A percentile compares a stretch with the other conserved stretches of the same genome.
Conservation (phyloP, 2,329 filamentous ascomycete species). For the Spiromastix sp. region DNA sequence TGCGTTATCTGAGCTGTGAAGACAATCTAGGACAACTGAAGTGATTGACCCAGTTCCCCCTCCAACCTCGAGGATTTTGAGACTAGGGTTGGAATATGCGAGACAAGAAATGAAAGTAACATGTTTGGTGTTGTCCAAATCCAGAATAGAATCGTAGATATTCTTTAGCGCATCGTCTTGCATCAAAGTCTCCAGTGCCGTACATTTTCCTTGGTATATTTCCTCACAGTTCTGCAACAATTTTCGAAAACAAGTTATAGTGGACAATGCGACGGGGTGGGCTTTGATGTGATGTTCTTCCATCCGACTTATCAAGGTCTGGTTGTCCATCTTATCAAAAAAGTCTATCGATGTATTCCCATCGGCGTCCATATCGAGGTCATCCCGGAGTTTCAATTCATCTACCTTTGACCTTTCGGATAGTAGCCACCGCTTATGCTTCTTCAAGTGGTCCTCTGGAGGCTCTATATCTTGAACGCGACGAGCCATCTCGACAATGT, state of each 20-base stretch:
- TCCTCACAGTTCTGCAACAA: neutral
- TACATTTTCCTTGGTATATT: neutral
- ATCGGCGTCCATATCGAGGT: too few species aligned
- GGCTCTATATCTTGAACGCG: conserved; percentile 2
- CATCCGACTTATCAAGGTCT: too few species aligned
- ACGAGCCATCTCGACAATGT: conserved; percentile 2
- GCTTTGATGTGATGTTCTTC: neutral
- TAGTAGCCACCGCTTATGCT: neutral
- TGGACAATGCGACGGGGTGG: neutral
- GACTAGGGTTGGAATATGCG: conserved; percentile 11
- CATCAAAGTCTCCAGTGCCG: neutral
- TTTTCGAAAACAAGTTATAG: neutral
- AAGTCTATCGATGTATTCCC: neutral
- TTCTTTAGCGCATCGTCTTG: too few species aligned
- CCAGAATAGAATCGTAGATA: too few species aligned
- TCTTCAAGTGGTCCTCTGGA: neutral
- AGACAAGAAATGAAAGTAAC: neutral
- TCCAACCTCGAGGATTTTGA: conserved; percentile 23
- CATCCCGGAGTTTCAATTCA: neutral
- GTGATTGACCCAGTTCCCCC: conserved; percentile 23
- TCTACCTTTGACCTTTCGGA: neutral
- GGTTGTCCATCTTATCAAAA: too few species aligned
- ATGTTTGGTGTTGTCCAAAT: neutral
- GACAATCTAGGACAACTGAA: neutral
- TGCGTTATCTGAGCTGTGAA: neutral